Percentiles rank a stretch among this genome's conserved stretches.
These are phyloP conservation scores for Phytophthora megakarya DNA, from an alignment of 352 stramenopile genomes.

Conservation along the genomic window DNA sequence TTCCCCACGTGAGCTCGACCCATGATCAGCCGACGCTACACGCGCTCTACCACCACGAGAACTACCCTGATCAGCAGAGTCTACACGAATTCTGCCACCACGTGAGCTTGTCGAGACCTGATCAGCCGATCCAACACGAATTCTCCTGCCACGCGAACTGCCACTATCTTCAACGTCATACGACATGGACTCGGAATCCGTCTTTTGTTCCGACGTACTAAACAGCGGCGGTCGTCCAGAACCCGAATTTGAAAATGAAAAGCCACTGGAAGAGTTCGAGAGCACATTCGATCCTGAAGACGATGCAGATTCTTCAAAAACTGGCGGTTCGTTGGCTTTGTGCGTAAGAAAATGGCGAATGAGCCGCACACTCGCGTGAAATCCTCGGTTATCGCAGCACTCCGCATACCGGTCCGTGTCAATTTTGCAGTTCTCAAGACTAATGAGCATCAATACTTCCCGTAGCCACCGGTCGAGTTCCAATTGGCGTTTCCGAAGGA, in stretches of 20 bases:
- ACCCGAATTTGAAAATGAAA: constrained; percentile 38
- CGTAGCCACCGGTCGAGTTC: constrained; percentile 86
- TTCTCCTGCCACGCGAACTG: constrained; percentile 50
- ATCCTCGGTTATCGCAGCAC: constrained; percentile 72
- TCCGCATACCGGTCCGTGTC: constrained; percentile 63
- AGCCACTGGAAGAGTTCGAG: constrained; percentile 35
- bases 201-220: constrained; percentile 62
- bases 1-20: constrained; percentile 22
- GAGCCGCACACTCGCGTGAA: constrained; percentile 66
- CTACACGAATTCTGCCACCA: constrained; percentile 21
- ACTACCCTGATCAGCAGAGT: constrained; percentile 16
- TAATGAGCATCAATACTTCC: constrained; percentile 83
- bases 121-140: constrained; percentile 43
- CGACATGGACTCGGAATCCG: constrained; percentile 35
- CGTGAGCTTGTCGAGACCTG: constrained; percentile 26
- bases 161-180: constrained; percentile 26
- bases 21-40: constrained; percentile 26
- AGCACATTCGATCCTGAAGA: constrained; percentile 30
- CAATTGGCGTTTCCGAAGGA: constrained; percentile 82
- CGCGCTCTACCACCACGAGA: constrained; percentile 22
- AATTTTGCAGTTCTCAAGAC: constrained; percentile 78
- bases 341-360: constrained; percentile 80
- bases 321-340: constrained; percentile 72
- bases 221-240: constrained; percentile 46
- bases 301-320: constrained; percentile 58